These are phyloP conservation scores for Picochlorum sp. DNA, from an alignment of 139 green algal genomes.

Conservation along the genomic window DNA sequence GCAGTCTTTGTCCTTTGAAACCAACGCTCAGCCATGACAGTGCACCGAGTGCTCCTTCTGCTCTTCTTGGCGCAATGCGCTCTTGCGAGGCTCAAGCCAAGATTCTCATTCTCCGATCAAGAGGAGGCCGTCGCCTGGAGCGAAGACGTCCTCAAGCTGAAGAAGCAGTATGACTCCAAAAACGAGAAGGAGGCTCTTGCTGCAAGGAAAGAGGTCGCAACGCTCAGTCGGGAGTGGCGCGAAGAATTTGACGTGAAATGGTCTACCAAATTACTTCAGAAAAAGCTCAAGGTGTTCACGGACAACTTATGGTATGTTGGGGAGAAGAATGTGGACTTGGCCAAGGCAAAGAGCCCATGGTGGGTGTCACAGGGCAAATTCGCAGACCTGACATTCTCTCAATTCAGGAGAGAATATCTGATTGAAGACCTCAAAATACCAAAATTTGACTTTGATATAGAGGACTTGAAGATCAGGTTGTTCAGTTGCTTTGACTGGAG, in stretches of 20 bases:
- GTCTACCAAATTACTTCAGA: background rate
- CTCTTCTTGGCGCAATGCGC: background rate
- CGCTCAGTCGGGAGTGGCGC: background rate
- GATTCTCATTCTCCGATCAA: background rate
- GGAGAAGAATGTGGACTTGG: background rate
- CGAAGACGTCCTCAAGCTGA: background rate
- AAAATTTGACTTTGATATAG: background rate
- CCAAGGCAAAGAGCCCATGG: background rate
- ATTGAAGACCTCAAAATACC: background rate
- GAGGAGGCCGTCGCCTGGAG: background rate
- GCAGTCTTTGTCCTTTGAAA: no score
- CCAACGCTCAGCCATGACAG: no score
- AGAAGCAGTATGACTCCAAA: background rate
- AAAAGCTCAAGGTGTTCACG: background rate
- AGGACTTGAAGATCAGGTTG: background rate
- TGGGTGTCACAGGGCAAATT: background rate
- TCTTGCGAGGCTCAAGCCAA: background rate
- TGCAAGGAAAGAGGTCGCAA: background rate
- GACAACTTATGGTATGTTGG: background rate
- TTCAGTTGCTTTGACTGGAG: background rate
- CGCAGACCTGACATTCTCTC: background rate
- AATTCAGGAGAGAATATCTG: conserved; percentile 1
- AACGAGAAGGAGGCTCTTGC: background rate
- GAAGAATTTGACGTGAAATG: background rate
- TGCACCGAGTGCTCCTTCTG: background rate